Percentiles rank a stretch among this genome's conserved stretches.
Conservation (phyloP, 768 basidiomycete genomes). For the Tephrocybe sp. region DNA sequence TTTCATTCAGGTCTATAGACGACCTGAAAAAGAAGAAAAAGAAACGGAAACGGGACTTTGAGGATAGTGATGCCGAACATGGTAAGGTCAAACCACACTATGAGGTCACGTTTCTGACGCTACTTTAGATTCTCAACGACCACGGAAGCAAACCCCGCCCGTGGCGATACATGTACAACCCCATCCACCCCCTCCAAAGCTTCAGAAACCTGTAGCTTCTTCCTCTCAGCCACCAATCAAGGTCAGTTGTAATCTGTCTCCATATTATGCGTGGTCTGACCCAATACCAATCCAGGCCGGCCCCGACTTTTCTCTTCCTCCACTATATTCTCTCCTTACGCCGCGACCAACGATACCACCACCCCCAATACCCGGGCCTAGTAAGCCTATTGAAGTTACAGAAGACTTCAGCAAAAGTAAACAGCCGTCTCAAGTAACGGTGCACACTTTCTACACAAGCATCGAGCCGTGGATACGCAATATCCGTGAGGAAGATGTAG, state of each 20-base stretch:
- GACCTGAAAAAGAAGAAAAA: constrained; percentile 80
- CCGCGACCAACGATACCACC: constrained; percentile 62
- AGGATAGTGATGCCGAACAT: constrained; percentile 69
- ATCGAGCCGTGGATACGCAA: constrained; percentile 89
- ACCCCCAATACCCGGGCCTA: constrained; percentile 77
- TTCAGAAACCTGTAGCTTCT: constrained; percentile 51
- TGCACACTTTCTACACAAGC: constrained; percentile 82
- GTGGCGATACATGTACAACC: constrained; percentile 33
- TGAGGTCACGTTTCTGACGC: constrained; percentile 9
- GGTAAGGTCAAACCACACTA: constrained; percentile 30
- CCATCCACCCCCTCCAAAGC: constrained; percentile 48
- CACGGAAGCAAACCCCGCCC: constrained; percentile 62
- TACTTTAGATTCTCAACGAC: constrained; percentile 47
- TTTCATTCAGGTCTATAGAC: constrained; percentile 30
- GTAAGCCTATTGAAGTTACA: constrained; percentile 74
- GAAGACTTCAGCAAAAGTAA: constrained; percentile 91
- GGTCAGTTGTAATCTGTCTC: constrained; percentile 32
- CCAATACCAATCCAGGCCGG: constrained; percentile 30
- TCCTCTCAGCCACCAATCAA: constrained; percentile 46
- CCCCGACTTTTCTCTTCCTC: constrained; percentile 66
- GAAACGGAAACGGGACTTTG: constrained; percentile 78
- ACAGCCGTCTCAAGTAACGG: constrained; percentile 66
- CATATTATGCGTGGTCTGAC: constrained; percentile 5
- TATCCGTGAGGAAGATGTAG: constrained; percentile 93
- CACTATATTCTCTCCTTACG: constrained; percentile 48